Percentiles rank a stretch among this genome's conserved stretches.
phyloP scores from a whole-genome alignment of 2,329 filamentous ascomycete genomes.

The Botrytis squamosa region DNA sequence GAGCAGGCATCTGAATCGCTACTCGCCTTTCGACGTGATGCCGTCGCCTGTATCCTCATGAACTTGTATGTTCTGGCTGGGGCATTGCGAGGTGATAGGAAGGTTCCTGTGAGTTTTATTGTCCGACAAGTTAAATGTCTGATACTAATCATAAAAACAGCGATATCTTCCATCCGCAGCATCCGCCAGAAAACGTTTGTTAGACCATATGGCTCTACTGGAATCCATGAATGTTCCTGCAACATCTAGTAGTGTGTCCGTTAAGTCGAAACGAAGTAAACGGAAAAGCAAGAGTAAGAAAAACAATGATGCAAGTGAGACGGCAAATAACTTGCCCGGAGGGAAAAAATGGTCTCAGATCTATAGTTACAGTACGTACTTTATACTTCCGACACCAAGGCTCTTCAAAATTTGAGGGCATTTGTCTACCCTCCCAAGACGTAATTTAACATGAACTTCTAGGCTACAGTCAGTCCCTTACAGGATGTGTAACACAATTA shows the following conservation, averaged over 20 bases:
- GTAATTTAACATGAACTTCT: neutral
- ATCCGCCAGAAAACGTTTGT: conserved; percentile 50
- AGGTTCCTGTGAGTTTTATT: conserved; percentile 44
- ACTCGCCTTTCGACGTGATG: conserved; percentile 53
- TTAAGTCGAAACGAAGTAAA: conserved; percentile 14
- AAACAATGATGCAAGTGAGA: conserved; percentile 2
- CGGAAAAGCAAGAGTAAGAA: neutral
- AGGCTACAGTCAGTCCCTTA: conserved; percentile 52
- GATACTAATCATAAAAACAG: conserved; percentile 25
- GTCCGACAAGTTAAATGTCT: neutral
- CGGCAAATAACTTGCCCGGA: conserved; percentile 24
- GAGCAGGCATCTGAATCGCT: conserved; percentile 50
- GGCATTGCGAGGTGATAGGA: conserved; percentile 50
- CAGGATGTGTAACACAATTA: conserved; percentile 52
- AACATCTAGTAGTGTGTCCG: conserved; percentile 14
- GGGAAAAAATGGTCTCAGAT: conserved; percentile 55
- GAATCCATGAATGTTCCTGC: conserved; percentile 39
- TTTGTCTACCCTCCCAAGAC: neutral
- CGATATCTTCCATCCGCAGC: conserved; percentile 57
- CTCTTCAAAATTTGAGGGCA: too few species aligned
- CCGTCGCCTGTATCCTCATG: conserved; percentile 56
- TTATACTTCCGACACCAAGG: too few species aligned
- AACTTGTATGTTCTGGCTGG: conserved; percentile 59
- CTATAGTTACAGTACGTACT: conserved; percentile 47
- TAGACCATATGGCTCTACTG: conserved; percentile 51